These are phyloP conservation scores for Brassica hybrid DNA, from an alignment of 441 rosid species.

Conservation along the genomic window DNA sequence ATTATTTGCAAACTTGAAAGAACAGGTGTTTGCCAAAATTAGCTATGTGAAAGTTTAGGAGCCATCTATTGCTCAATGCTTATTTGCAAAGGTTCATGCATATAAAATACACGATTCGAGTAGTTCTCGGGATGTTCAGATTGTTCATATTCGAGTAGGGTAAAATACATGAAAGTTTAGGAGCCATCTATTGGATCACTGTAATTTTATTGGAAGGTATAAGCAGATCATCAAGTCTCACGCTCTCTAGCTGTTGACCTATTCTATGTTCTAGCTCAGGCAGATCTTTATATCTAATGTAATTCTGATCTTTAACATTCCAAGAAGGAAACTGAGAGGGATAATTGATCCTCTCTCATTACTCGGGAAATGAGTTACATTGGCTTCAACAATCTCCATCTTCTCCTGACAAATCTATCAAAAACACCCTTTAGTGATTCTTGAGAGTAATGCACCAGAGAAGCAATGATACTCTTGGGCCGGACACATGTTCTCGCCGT, in stretches of 20 bases:
- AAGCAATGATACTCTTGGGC: conserved; percentile 57
- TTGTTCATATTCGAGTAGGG: no score
- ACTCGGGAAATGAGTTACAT: conserved; percentile 62
- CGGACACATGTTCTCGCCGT: conserved; percentile 65
- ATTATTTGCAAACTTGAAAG: not conserved
- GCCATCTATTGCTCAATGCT: not conserved
- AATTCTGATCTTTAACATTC: conserved; percentile 65
- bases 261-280: conserved; percentile 74
- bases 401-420: conserved; percentile 56
- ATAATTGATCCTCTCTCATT: conserved; percentile 44
- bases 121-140: no score
- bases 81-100: not conserved
- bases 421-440: conserved; percentile 55
- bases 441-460: conserved; percentile 81
- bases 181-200: no score
- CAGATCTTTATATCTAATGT: conserved; percentile 53
- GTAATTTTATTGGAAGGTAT: no score
- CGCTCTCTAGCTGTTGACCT: conserved; percentile 41
- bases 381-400: conserved; percentile 60
- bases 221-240: no score
- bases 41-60: not conserved
- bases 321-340: conserved; percentile 75
- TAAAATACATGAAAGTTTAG: no score
- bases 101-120: no score
- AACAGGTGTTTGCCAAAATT: not conserved